Percentiles rank a stretch among this genome's conserved stretches.
Conservation (phyloP, 2,329 filamentous ascomycete species). For the Fonsecaea nubica region DNA sequence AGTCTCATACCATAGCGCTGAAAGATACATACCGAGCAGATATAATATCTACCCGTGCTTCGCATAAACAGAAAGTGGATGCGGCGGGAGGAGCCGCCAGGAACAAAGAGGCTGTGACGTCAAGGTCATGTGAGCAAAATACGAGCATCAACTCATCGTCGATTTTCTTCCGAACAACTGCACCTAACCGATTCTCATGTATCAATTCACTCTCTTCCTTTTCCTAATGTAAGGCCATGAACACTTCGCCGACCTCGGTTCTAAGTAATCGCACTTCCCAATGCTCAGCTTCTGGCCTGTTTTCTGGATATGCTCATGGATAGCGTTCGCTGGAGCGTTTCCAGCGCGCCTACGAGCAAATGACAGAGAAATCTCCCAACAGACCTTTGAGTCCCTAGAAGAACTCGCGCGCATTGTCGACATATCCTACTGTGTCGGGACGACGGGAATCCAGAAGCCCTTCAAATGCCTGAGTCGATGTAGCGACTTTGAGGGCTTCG, state of each 20-base stretch:
- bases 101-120: slow-evolving; percentile 15
- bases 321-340: slow-evolving; percentile 22
- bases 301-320: slow-evolving; percentile 24
- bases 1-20: not conserved
- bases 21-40: no score
- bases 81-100: slow-evolving; percentile 7
- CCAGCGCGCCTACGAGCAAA: slow-evolving; percentile 19
- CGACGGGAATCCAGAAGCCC: slow-evolving; percentile 78
- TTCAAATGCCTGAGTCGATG: slow-evolving; percentile 88
- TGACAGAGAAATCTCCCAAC: slow-evolving; percentile 56
- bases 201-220: not conserved
- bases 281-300: slow-evolving; percentile 19
- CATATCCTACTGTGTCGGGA: slow-evolving; percentile 91
- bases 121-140: slow-evolving; percentile 10
- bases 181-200: not conserved
- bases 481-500: slow-evolving; percentile 78
- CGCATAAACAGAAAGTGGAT: not conserved
- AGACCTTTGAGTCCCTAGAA: slow-evolving; percentile 81
- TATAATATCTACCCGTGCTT: no score
- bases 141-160: not conserved
- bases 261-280: not conserved
- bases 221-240: not conserved
- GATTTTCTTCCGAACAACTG: not conserved
- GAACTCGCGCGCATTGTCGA: slow-evolving; percentile 90
- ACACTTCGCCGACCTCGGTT: not conserved